Conservation (phyloP, 2,329 filamentous ascomycete genomes). For the Albophoma yamanashiensis region DNA sequence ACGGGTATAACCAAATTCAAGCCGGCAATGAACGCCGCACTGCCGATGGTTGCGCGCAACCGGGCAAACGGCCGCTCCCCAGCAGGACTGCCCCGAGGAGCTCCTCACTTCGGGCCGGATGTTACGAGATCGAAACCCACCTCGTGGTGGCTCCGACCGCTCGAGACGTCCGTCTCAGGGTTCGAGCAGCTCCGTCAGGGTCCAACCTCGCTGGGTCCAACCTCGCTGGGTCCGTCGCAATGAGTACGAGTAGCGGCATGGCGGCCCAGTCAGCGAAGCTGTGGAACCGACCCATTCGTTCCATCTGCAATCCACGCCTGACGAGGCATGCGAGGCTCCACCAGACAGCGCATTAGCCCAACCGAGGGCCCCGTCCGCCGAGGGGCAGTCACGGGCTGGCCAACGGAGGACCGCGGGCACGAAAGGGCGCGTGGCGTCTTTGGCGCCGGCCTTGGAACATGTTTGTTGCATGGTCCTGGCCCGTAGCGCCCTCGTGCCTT, state of each 20-base stretch:
- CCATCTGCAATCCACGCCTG: constrained; percentile 2
- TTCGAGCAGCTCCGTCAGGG: neutral
- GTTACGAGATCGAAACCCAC: neutral
- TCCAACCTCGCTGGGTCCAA: neutral
- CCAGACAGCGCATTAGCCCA: neutral
- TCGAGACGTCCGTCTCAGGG: neutral
- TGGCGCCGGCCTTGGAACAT: neutral
- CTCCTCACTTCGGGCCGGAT: neutral
- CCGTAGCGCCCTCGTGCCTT: neutral
- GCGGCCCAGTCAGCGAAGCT: neutral
- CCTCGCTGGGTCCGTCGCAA: neutral
- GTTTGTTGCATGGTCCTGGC: neutral
- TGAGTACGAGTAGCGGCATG: no score
- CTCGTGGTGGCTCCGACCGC: neutral
- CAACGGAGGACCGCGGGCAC: neutral
- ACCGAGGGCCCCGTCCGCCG: neutral
- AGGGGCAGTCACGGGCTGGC: neutral
- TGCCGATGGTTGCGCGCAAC: neutral
- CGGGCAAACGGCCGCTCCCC: neutral
- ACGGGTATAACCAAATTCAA: neutral
- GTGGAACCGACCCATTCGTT: constrained; percentile 7
- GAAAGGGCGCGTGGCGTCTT: neutral
- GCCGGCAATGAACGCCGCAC: neutral
- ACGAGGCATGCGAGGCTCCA: neutral
- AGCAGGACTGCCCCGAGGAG: neutral